Conservation (phyloP, 495 filamentous ascomycete genomes). For the Lophiostoma macrostomum region DNA sequence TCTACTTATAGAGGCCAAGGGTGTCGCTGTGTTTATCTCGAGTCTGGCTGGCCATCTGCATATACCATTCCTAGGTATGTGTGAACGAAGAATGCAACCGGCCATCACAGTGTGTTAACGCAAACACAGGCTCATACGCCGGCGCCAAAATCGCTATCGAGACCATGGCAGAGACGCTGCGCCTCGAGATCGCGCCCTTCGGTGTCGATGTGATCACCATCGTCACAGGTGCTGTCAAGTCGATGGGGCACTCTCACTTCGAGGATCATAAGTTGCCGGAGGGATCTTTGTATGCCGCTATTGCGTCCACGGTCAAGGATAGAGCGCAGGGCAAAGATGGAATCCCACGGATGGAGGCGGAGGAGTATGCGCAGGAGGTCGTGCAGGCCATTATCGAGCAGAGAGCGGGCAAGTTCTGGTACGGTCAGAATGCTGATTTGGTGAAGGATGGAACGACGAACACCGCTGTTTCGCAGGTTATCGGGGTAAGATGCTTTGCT, state of each 20-base stretch:
- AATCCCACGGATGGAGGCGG: neutral
- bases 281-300: conserved; percentile 3
- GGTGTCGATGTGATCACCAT: neutral
- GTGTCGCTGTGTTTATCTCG: neutral
- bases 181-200: conserved; percentile 16
- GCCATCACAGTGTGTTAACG: neutral
- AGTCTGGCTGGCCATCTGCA: neutral
- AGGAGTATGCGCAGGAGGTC: conserved; percentile 6
- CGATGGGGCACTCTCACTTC: neutral
- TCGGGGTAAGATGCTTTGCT: no score
- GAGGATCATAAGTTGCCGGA: conserved; percentile 8
- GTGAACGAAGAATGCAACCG: neutral
- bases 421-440: conserved; percentile 1
- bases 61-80: conserved; percentile 7
- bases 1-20: conserved; percentile 19
- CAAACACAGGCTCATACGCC: conserved; percentile 4
- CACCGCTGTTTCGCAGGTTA: no score
- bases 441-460: neutral
- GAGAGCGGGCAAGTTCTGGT: conserved; percentile 8
- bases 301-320: neutral
- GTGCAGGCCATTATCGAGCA: neutral
- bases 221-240: conserved; percentile 6
- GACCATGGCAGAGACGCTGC: conserved; percentile 8
- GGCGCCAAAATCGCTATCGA: conserved; percentile 7
- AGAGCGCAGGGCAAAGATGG: conserved; percentile 8